Evolutionary conservation across 2,329 filamentous ascomycete genomes (phyloP).

Genomic region (Aspergillus eucalypticola): DNA sequence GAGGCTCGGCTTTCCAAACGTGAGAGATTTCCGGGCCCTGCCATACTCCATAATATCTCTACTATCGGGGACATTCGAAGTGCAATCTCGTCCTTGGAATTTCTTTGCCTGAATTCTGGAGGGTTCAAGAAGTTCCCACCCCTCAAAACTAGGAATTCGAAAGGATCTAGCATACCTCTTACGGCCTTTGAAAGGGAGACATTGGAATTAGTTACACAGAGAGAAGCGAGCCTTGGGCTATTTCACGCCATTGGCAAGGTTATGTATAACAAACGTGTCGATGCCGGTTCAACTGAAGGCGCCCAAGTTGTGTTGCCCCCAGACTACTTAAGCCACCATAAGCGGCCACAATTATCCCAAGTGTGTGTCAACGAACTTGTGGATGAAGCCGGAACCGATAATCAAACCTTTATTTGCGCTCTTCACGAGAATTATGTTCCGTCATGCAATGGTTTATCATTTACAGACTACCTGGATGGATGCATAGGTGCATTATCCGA

Average conservation of each 20-base stretch:
- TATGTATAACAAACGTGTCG: constrained; percentile 88
- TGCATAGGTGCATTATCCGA: constrained; percentile 87
- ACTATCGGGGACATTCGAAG: constrained; percentile 90
- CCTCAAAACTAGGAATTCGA: constrained; percentile 67
- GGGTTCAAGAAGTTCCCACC: constrained; percentile 66
- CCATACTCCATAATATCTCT: constrained; percentile 74
- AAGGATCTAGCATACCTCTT: constrained; percentile 50
- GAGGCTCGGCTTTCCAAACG: constrained; percentile 78
- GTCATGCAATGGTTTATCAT: constrained; percentile 69
- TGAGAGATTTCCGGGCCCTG: constrained; percentile 72
- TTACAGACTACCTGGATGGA: constrained; percentile 76
- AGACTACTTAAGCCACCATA: constrained; percentile 57
- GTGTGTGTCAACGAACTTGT: constrained; percentile 75
- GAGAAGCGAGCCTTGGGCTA: constrained; percentile 87
- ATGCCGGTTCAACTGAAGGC: constrained; percentile 41
- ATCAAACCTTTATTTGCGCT: constrained; percentile 82
- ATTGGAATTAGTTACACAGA: constrained; percentile 76
- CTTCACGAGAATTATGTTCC: constrained; percentile 91
- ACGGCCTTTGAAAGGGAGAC: constrained; percentile 79
- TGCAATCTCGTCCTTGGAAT: constrained; percentile 89
- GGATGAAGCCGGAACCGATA: constrained; percentile 90
- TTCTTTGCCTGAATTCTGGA: constrained; percentile 82
- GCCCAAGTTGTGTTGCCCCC: constrained; percentile 59
- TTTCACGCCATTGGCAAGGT: constrained; percentile 97
- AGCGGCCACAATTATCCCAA: constrained; percentile 63